These are phyloP conservation scores for Aspergillus sp. DNA, from an alignment of 2,329 filamentous ascomycete genomes.

Conservation along the genomic window DNA sequence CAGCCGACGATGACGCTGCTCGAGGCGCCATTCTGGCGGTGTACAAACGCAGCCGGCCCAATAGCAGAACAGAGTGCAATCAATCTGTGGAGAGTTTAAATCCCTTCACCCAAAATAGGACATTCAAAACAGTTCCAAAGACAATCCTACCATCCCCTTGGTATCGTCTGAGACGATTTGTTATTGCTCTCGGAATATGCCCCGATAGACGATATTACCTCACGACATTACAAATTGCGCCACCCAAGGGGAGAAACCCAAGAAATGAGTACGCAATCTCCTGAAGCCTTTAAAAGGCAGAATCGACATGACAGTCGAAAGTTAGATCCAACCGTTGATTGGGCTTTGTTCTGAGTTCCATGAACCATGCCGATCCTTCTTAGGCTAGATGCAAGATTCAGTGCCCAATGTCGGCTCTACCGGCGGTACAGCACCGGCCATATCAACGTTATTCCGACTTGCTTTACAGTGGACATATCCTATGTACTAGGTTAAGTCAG, in stretches of 20 bases:
- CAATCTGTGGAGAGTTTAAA: constrained; percentile 14
- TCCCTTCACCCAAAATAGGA: not conserved
- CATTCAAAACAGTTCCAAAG: not conserved
- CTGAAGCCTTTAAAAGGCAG: not conserved
- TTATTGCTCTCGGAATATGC: not conserved
- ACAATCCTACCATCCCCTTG: not conserved
- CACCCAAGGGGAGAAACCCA: not conserved
- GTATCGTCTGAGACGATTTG: not conserved
- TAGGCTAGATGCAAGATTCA: not conserved
- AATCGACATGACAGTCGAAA: not conserved
- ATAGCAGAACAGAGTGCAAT: constrained; percentile 16
- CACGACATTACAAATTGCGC: not conserved
- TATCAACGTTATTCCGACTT: not conserved
- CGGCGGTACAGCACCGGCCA: not conserved
- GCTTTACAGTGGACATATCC: not conserved
- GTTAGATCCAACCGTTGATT: not conserved
- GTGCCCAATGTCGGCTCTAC: constrained; percentile 5
- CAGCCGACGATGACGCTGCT: constrained; percentile 14
- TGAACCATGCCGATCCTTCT: constrained; percentile 7
- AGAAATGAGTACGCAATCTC: not conserved
- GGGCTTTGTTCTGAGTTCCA: not conserved
- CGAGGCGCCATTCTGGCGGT: constrained; percentile 21
- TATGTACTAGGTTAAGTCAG: not conserved
- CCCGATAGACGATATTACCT: not conserved
- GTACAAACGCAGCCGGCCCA: constrained; percentile 19